Evolutionary conservation across 2,329 filamentous ascomycete species (phyloP).

Genomic region (Alternaria sp.): DNA sequence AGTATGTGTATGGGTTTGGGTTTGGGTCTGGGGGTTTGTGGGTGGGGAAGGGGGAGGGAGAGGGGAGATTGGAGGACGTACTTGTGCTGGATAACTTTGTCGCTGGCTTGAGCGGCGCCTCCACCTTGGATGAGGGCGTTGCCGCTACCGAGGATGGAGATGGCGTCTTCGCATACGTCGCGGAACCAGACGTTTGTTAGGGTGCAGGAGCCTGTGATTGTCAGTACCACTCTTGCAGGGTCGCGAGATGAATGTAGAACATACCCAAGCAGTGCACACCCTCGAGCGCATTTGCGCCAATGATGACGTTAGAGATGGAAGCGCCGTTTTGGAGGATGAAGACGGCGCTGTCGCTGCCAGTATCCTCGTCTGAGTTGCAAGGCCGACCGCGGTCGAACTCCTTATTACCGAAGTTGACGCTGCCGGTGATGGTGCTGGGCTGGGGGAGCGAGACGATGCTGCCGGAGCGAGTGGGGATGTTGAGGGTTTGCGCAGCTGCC

Average conservation of each 20-base stretch:
- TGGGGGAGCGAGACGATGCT: constrained; percentile 36
- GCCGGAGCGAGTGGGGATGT: constrained; percentile 41
- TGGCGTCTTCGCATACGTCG: constrained; percentile 44
- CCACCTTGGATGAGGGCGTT: constrained; percentile 43
- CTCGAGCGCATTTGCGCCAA: constrained; percentile 58
- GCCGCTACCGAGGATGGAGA: constrained; percentile 36
- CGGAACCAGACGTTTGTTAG: constrained; percentile 44
- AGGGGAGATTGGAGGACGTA: constrained; percentile 20
- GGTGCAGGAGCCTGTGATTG: constrained; percentile 50
- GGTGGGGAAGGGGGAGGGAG: constrained; percentile 3
- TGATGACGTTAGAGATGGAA: constrained; percentile 61
- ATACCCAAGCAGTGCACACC: constrained; percentile 59
- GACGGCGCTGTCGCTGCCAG: constrained; percentile 50
- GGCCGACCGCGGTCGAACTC: constrained; percentile 31
- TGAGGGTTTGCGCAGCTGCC: constrained; percentile 39
- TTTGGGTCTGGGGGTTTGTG: neutral
- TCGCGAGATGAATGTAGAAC: constrained; percentile 12
- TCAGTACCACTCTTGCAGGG: neutral
- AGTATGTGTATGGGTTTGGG: neutral
- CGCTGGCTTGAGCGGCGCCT: constrained; percentile 42
- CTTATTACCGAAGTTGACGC: constrained; percentile 25
- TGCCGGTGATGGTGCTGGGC: constrained; percentile 31
- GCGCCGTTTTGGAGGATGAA: constrained; percentile 60
- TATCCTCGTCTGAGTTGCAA: constrained; percentile 32
- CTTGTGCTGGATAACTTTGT: constrained; percentile 50